Base-by-base conservation (phyloP, 495 filamentous ascomycete species). In the Xylaria flabelliformis region DNA sequence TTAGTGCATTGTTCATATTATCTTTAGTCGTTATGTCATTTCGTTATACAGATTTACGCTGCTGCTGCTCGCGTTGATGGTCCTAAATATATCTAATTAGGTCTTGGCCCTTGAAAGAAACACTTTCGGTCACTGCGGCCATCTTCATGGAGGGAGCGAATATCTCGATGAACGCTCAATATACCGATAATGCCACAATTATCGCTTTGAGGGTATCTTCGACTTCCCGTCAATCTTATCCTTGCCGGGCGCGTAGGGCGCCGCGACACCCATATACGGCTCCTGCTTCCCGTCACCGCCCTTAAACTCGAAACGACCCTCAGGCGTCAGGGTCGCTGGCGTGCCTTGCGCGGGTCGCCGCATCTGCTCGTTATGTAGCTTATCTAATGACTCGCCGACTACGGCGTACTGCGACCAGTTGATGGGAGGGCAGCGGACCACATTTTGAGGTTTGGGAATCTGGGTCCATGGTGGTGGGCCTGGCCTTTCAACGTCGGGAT, bases 401-500 rank as follows among this genome's bases (percentile, higher is more conserved):
- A 97, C 85, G 70, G 91, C 91, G 78, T 97, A 97, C 78, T 97
- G 93, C 7, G 89, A 88, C 94, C 94, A 97, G 83, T 97, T 97
- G 71, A 97, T 88, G 2, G 93, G 90, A 32, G 94, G 94, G 83
- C 89, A 92, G 44, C 94, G 91, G 10, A 96, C 89, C 3, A 97
- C 83, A 74, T 90, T 94, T 82, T 97, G 94, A n/a, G 92, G 89
- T 24, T 84, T 85, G 0, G 94, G 94, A 1, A 97, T 86, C 26
- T 80, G 84, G 21, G 75, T 63, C 81, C 76, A 85, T 26, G 75
- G 78, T 63, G 51, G 53, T n/a, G 63, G 39, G 13, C 26, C 61
- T 0, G 36, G 7, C 6, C 24, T 53, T 55, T 29, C 41, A 17
- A 34, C 69, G 10, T 58, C 34, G 13, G 67, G 67, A 17, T 66